Base-by-base conservation (phyloP, 805 yeast species). In the Candida pseudoglaebosa region DNA sequence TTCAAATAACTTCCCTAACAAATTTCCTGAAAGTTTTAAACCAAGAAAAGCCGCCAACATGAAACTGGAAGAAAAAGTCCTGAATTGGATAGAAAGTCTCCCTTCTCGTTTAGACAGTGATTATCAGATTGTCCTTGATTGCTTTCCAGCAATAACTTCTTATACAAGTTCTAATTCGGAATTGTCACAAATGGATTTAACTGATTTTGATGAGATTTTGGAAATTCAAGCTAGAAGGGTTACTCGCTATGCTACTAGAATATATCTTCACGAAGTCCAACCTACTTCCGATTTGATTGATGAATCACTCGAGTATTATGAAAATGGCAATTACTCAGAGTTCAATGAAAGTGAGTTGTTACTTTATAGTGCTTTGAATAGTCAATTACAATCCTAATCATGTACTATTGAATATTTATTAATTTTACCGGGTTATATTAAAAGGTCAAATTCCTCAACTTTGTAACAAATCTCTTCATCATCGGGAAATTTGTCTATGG, bases 1-100 rank as follows among this genome's bases (percentile, higher is more conserved):
- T 10, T 26, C 13, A 10, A 5, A 26, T 13, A 15, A 26, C 6
- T 5, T 13, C 6, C 15, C 29, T 12, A 26, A n/a, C 29, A n/a
- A 6, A 15, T 37, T 37, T 24, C 43, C 62, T 1, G 12, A 18
- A 7, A 50, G 52, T 10, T 82, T 84, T 52, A 72, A 82, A 42
- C 91, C 91, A 9, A 67, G 87, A 50, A 59, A 59, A 21, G 78
- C 79, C 2, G 61, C 72, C 6, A 80, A 78, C 54, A 83, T 84
- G 89, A 70, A 78, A 1, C 75, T 71, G 44, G 64, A 59, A 34
- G 91, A 84, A 49, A 84, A 84, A 49, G 84, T 84, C 1, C 66
- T 67, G 28, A 61, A 56, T 5, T 84, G 93, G 93, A 71, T 84
- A 24, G 61, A 62, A 3, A 65, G 68, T 20, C 71, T 84, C 3